Percentiles rank a stretch among this genome's conserved stretches.
phyloP scores from a whole-genome alignment of 768 basidiomycete genomes.

The Serendipita sp. region DNA sequence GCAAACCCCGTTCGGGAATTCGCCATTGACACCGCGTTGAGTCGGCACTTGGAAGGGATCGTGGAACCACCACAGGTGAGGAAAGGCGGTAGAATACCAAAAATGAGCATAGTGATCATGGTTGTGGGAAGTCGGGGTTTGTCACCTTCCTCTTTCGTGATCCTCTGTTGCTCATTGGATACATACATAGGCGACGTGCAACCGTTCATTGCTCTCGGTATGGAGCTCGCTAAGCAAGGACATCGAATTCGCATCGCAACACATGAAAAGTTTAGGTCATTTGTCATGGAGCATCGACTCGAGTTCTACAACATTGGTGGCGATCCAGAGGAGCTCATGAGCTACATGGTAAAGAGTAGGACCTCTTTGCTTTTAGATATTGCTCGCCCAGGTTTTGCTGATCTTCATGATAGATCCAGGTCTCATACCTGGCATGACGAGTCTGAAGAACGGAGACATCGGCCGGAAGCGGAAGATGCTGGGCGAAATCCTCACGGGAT shows the following conservation, averaged over 20 bases:
- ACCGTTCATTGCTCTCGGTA: slow-evolving; percentile 45
- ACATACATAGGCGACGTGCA: slow-evolving; percentile 41
- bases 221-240: slow-evolving; percentile 31
- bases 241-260: slow-evolving; percentile 49
- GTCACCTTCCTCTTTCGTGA: slow-evolving; percentile 11
- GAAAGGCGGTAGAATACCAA: slow-evolving; percentile 13
- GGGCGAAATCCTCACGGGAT: slow-evolving; percentile 44
- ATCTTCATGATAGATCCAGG: slow-evolving; percentile 35
- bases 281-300: slow-evolving; percentile 34
- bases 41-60: neutral
- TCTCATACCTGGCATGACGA: slow-evolving; percentile 41
- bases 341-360: slow-evolving; percentile 58
- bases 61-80: neutral
- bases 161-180: neutral
- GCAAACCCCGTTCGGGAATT: slow-evolving; percentile 34
- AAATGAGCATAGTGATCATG: slow-evolving; percentile 46
- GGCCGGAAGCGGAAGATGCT: slow-evolving; percentile 43
- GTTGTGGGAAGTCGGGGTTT: slow-evolving; percentile 50
- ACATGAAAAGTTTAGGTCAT: slow-evolving; percentile 41
- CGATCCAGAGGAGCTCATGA: slow-evolving; percentile 49
- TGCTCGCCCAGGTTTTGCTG: neutral
- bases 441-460: slow-evolving; percentile 47
- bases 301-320: slow-evolving; percentile 51
- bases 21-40: slow-evolving; percentile 25
- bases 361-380: neutral